A percentile compares a stretch with the other conserved stretches of the same genome.
Evolutionary conservation across 108 stramenopile species (phyloP).

Genomic region (Fistulifera solaris): DNA sequence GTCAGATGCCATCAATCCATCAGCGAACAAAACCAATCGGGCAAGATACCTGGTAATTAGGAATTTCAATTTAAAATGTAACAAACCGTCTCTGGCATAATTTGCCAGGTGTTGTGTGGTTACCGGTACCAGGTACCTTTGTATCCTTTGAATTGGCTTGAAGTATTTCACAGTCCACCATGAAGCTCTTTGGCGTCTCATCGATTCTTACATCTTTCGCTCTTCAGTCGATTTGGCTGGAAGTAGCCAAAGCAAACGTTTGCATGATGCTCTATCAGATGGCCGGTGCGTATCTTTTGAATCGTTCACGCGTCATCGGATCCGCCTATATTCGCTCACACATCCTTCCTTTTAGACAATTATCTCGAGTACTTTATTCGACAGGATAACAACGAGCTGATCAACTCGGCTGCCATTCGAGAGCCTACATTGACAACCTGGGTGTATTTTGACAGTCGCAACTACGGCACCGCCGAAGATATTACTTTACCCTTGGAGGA

Average conservation of each 20-base stretch:
- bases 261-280: slow-evolving; percentile 23
- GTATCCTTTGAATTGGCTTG: too few relatives aligned
- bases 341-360: slow-evolving; percentile 10
- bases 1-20: too few relatives aligned
- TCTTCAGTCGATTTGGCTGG: neutral
- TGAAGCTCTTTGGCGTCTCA: too few relatives aligned
- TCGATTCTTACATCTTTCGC: too few relatives aligned
- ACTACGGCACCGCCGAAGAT: slow-evolving; percentile 6
- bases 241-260: slow-evolving; percentile 6
- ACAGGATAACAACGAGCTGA: slow-evolving; percentile 18
- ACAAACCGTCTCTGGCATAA: too few relatives aligned
- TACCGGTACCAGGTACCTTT: too few relatives aligned
- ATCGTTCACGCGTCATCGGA: neutral
- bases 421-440: slow-evolving; percentile 10
- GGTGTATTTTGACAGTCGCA: slow-evolving; percentile 11
- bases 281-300: slow-evolving; percentile 11
- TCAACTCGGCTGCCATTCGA: slow-evolving; percentile 5
- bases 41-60: too few relatives aligned
- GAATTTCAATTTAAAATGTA: too few relatives aligned
- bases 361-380: slow-evolving; percentile 23
- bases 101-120: too few relatives aligned
- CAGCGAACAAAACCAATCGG: too few relatives aligned
- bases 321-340: neutral
- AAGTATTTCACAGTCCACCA: too few relatives aligned
- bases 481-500: slow-evolving; percentile 10